Conservation (phyloP, 2,329 filamentous ascomycete species). For the Escovopsis sp. region DNA sequence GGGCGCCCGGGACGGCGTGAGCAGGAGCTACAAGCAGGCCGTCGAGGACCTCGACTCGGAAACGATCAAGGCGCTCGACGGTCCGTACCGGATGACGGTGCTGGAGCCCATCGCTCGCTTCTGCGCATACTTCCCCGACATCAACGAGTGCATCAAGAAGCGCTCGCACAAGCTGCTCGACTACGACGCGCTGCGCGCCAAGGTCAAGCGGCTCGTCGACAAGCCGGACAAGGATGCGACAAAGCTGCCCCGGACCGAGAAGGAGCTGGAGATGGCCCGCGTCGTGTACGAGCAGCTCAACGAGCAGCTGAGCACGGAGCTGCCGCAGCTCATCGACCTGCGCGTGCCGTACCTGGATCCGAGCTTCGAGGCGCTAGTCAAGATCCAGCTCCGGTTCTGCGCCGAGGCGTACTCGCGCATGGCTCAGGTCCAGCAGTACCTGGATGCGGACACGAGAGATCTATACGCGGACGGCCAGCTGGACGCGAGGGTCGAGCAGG, state of each 20-base stretch:
- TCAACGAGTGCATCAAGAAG: conserved; percentile 99
- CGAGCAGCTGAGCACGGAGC: conserved; percentile 82
- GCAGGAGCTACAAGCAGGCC: conserved; percentile 93
- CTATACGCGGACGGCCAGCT: conserved; percentile 90
- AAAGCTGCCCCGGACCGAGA: conserved; percentile 89
- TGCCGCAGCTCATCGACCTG: conserved; percentile 91
- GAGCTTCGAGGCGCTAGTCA: conserved; percentile 92
- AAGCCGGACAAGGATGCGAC: conserved; percentile 98
- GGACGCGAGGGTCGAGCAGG: conserved; percentile 84
- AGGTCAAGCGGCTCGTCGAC: conserved; percentile 92
- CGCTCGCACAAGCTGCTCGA: conserved; percentile 96
- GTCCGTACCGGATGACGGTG: conserved; percentile 86
- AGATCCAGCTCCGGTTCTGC: conserved; percentile 95
- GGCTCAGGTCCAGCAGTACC: conserved; percentile 97
- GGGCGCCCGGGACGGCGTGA: conserved; percentile 87
- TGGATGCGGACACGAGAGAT: conserved; percentile 88
- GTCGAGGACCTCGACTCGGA: conserved; percentile 96
- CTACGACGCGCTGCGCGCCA: conserved; percentile 89
- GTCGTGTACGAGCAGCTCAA: conserved; percentile 92
- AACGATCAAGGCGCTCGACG: conserved; percentile 95
- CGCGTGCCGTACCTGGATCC: conserved; percentile 95
- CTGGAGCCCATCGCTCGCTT: conserved; percentile 91
- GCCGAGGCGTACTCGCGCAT: conserved; percentile 95
- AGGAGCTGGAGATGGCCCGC: conserved; percentile 90
- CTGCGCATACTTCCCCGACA: conserved; percentile 96